These are phyloP conservation scores for Lactuca sativa DNA, from an alignment of 129 eudicot species.

Conservation along the genomic window DNA sequence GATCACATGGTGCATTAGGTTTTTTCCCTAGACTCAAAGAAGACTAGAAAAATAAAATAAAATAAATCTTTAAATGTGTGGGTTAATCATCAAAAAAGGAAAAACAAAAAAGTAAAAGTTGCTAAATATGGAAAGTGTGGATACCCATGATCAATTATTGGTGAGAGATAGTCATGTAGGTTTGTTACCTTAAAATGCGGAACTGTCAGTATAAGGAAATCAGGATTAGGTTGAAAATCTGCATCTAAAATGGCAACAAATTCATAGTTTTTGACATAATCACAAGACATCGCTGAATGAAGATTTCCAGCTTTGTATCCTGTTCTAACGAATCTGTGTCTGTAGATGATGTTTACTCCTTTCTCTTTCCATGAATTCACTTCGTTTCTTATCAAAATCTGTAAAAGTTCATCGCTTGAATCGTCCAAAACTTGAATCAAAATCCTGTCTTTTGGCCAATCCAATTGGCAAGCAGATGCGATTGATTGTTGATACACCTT, in stretches of 20 bases:
- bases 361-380: slow-evolving; percentile 63
- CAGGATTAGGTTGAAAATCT: slow-evolving; percentile 84
- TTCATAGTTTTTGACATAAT: slow-evolving; percentile 84
- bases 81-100: slow-evolving; percentile 24
- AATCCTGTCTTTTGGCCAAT: slow-evolving; percentile 85
- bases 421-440: slow-evolving; percentile 78
- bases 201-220: slow-evolving; percentile 67
- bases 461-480: slow-evolving; percentile 73
- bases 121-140: slow-evolving; percentile 25
- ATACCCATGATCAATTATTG: slow-evolving; percentile 31
- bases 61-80: slow-evolving; percentile 10
- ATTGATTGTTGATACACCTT: slow-evolving; percentile 83
- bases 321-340: slow-evolving; percentile 77
- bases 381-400: slow-evolving; percentile 64
- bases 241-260: slow-evolving; percentile 93
- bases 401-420: slow-evolving; percentile 73
- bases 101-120: slow-evolving; percentile 19
- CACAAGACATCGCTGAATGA: slow-evolving; percentile 91
- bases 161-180: slow-evolving; percentile 12
- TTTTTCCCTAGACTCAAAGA: neutral
- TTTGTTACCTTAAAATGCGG: slow-evolving; percentile 84
- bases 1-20: neutral
- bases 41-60: slow-evolving; percentile 1
- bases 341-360: slow-evolving; percentile 74
- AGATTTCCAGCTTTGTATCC: slow-evolving; percentile 94